A percentile compares a stretch with the other conserved stretches of the same genome.
Conservation (phyloP, 116 monocot species). For the Dioscorea cayenensis region DNA sequence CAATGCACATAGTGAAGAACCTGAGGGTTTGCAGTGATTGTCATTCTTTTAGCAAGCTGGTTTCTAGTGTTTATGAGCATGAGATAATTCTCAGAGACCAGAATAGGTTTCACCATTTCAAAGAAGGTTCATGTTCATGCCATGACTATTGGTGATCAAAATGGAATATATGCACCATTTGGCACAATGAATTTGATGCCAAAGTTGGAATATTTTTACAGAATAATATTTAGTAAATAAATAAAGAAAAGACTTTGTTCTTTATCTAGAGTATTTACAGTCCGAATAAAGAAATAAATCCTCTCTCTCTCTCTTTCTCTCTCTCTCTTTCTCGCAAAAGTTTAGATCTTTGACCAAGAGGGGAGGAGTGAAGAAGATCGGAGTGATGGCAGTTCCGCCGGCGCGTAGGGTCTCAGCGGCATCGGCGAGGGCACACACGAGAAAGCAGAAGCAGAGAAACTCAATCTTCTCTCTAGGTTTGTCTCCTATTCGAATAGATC, state of each 20-base stretch:
- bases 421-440: slow-evolving; percentile 28
- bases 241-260: too few species aligned
- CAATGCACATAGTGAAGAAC: slow-evolving; percentile 27
- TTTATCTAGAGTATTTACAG: too few species aligned
- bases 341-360: too few species aligned
- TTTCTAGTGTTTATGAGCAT: slow-evolving; percentile 14
- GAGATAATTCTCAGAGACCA: slow-evolving; percentile 24
- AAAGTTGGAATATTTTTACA: too few species aligned
- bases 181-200: too few species aligned
- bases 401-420: slow-evolving; percentile 21
- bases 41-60: slow-evolving; percentile 18
- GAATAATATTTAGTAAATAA: too few species aligned
- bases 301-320: too few species aligned
- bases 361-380: too few species aligned
- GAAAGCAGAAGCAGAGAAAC: slow-evolving; percentile 12
- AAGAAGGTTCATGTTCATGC: slow-evolving; percentile 17
- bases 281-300: too few species aligned
- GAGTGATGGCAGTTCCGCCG: too few species aligned
- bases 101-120: slow-evolving; percentile 25
- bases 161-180: too few species aligned
- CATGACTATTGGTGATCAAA: slow-evolving; percentile 22
- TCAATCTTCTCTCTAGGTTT: background rate
- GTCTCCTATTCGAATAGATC: background rate
- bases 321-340: too few species aligned
- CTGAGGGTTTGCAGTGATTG: slow-evolving; percentile 28